Percentiles rank a stretch among this genome's conserved stretches.
These are phyloP conservation scores for Boletus rubroflammeus DNA, from an alignment of 768 basidiomycete species.

Conservation along the genomic window DNA sequence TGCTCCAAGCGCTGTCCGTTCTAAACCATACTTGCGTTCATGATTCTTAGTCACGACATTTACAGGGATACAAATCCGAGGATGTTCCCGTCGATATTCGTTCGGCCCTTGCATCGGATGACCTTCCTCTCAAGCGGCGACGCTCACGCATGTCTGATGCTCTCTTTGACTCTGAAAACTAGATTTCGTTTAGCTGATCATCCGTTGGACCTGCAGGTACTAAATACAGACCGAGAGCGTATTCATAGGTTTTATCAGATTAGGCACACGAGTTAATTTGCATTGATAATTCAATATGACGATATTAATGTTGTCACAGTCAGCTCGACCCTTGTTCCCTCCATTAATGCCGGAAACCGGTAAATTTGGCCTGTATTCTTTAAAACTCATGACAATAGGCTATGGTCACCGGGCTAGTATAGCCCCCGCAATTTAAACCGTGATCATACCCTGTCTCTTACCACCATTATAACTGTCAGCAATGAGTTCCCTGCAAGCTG, in stretches of 20 bases:
- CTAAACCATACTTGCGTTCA: not conserved
- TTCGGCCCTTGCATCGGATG: constrained; percentile 26
- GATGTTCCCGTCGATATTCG: constrained; percentile 30
- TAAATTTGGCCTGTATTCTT: constrained; percentile 9
- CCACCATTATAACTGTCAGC: not conserved
- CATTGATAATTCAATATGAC: constrained; percentile 9
- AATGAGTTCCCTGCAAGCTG: constrained; percentile 37
- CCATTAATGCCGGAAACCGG: constrained; percentile 7
- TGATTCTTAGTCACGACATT: constrained; percentile 11
- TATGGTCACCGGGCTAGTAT: no score
- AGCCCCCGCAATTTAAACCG: not conserved
- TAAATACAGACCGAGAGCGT: constrained; percentile 12
- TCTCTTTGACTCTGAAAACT: constrained; percentile 29
- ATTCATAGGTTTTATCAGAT: constrained; percentile 23
- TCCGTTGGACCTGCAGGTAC: constrained; percentile 9
- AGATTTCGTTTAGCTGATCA: constrained; percentile 9
- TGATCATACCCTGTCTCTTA: not conserved
- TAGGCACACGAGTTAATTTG: constrained; percentile 26
- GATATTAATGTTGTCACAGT: constrained; percentile 7
- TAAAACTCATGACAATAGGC: constrained; percentile 19
- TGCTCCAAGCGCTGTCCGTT: constrained; percentile 23
- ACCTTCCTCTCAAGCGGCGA: constrained; percentile 42
- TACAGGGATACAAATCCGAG: constrained; percentile 27
- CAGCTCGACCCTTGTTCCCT: not conserved
- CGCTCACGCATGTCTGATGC: constrained; percentile 39